phyloP scores from a whole-genome alignment of 345 rosid species.

The Ceriops zippeliana region DNA sequence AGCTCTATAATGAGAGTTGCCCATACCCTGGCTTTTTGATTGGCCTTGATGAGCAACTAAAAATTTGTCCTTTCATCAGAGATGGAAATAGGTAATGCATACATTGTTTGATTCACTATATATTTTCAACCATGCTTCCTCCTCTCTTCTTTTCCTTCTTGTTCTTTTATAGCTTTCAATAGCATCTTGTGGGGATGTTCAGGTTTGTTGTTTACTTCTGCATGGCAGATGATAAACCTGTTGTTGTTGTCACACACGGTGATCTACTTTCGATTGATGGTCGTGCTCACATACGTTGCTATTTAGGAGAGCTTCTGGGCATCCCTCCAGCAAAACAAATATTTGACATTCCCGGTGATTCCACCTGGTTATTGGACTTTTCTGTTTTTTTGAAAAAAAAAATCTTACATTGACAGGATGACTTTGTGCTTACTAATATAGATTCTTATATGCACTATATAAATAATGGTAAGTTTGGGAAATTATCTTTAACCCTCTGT shows the following conservation, averaged over 20 bases:
- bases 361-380: background rate
- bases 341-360: slow-evolving; percentile 80
- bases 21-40: no score
- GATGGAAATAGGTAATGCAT: background rate
- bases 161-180: background rate
- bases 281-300: slow-evolving; percentile 47
- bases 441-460: background rate
- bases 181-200: slow-evolving; percentile 2
- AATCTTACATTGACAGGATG: background rate
- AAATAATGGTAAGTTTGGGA: slow-evolving; percentile 8
- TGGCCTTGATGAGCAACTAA: no score
- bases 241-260: slow-evolving; percentile 75
- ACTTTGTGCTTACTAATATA: background rate
- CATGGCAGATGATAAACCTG: slow-evolving; percentile 74
- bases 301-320: slow-evolving; percentile 68
- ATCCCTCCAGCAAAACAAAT: slow-evolving; percentile 66
- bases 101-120: background rate
- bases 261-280: slow-evolving; percentile 57
- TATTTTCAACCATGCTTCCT: background rate
- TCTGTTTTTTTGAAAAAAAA: no score
- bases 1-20: no score
- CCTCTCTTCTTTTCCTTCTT: background rate
- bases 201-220: background rate
- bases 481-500: slow-evolving; percentile 1
- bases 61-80: background rate